Evolutionary conservation across 202 grass and related monocot species (phyloP), one percentile per base, ranked within the genome.

Genomic region (Zoysia matrella): DNA sequence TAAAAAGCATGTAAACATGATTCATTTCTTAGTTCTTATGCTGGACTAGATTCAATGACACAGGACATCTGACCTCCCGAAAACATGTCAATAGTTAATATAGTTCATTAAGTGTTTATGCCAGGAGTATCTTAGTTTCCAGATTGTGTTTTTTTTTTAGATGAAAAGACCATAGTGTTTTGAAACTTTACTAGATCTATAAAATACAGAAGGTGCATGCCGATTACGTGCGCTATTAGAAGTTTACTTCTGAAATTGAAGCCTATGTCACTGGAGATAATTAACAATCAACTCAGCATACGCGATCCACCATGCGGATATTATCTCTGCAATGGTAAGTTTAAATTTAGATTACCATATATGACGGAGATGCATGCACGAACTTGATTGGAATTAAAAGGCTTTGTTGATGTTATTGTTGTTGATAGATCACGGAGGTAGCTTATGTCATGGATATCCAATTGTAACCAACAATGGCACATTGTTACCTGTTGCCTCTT

Each of bases 401-500:
- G 22, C 22, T 30, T 30, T 30, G 22, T 30, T 30, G 22, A 30
- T 30, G 22, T 30, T 30, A 30, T 30, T 30, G 22, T 30, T 30
- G 22, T 30, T 30, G 22, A 30, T 30, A 50, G 3, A 50, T 50
- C 7, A 50, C 1, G 48, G 48, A 50, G 8, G 3, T 52, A 52
- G 11, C 1, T 12, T 11, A 7, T 52, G 51, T 52, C 10, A 2
- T 52, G 2, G 10, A 11, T 52, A 3, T 2, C 48, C 51, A 52
- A 52, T 52, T 12, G 51, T 52, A 52, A 52, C 51, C 51, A 52
- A 52, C 11, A 10, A 51, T 11, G 11, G 11, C 11, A 52, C 51
- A 52, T 52, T 65, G 0, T 30, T 63, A 16, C 52, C 47, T 82
- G 18, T 69, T 40, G n/a, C 47, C 47, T 61, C 71, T 75, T 71